A percentile compares a stretch with the other conserved stretches of the same genome.
Evolutionary conservation across 2,329 filamentous ascomycete species (phyloP).

Genomic region (Diaporthe destruens): DNA sequence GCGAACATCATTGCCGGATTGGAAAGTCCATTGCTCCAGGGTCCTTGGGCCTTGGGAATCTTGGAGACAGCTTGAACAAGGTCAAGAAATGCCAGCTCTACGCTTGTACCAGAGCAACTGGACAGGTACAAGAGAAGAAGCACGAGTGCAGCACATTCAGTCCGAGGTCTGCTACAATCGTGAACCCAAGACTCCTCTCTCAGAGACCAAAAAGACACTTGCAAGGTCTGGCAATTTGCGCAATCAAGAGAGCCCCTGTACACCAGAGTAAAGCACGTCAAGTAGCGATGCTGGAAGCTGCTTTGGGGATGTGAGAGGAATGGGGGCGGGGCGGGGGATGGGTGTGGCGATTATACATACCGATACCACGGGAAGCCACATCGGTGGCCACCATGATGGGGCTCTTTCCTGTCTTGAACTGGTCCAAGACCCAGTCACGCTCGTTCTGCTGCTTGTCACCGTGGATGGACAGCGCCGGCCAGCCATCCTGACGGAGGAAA

Average conservation of each 20-base stretch:
- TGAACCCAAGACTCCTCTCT: constrained; percentile 90
- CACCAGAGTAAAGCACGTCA: constrained; percentile 91
- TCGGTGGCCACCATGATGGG: constrained; percentile 99
- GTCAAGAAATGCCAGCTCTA: constrained; percentile 85
- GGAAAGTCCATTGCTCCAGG: constrained; percentile 65
- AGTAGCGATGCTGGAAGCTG: constrained; percentile 70
- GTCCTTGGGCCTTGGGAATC: constrained; percentile 70
- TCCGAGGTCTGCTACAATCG: constrained; percentile 67
- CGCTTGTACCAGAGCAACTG: constrained; percentile 75
- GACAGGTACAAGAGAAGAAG: constrained; percentile 80
- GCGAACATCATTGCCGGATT: constrained; percentile 64
- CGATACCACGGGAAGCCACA: constrained; percentile 99
- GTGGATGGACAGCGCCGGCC: constrained; percentile 98
- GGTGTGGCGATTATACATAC: constrained; percentile 84
- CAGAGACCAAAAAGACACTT: constrained; percentile 82
- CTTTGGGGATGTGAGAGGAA: constrained; percentile 53
- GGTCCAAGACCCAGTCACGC: constrained; percentile 98
- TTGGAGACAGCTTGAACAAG: constrained; percentile 76
- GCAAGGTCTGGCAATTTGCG: constrained; percentile 89
- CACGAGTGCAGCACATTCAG: constrained; percentile 75
- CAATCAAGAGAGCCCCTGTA: constrained; percentile 88
- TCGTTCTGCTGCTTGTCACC: constrained; percentile 99
- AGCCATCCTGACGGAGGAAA: constrained; percentile 97
- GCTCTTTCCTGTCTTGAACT: constrained; percentile 99
- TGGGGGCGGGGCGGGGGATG: constrained; percentile 51